Percentiles rank a stretch among this genome's conserved stretches.
These are phyloP conservation scores for Aspergillus affinis DNA, from an alignment of 495 filamentous ascomycete genomes.

Conservation along the genomic window DNA sequence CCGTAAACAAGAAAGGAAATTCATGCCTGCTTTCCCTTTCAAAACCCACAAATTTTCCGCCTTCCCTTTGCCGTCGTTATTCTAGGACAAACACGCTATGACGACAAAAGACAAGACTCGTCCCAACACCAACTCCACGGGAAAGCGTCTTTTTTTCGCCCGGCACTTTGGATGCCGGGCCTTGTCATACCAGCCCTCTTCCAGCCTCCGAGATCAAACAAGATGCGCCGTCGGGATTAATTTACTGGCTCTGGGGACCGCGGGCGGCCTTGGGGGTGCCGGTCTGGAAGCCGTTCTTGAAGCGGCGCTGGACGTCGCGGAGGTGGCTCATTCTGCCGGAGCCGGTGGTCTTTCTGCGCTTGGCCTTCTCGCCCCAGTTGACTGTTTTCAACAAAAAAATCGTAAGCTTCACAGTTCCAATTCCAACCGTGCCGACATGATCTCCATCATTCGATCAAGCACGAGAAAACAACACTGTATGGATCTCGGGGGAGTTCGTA, in stretches of 20 bases:
- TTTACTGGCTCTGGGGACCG: conserved; percentile 56
- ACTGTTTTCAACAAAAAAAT: conserved; percentile 53
- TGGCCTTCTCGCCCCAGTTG: conserved; percentile 99
- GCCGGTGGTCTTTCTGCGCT: conserved; percentile 98
- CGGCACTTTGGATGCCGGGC: conserved; percentile 45
- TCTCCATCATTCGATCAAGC: conserved; percentile 16
- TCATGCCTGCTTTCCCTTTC: conserved; percentile 40
- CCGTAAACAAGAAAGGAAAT: conserved; percentile 48
- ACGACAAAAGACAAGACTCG: conserved; percentile 33
- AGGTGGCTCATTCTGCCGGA: conserved; percentile 91
- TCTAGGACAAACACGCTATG: conserved; percentile 29
- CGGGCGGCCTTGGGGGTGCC: conserved; percentile 83
- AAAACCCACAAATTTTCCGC: conserved; percentile 25
- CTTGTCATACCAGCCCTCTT: conserved; percentile 46
- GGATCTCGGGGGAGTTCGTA: conserved; percentile 59
- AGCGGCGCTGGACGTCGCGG: conserved; percentile 82
- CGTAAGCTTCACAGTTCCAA: conserved; percentile 30
- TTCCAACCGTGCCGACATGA: conserved; percentile 8
- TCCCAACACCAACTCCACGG: conserved; percentile 44
- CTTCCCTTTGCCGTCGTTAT: conserved; percentile 27
- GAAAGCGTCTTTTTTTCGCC: conserved; percentile 41
- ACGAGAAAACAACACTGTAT: conserved; percentile 4
- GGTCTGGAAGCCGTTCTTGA: conserved; percentile 95
- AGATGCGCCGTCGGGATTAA: conserved; percentile 43
- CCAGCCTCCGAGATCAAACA: conserved; percentile 47